A percentile compares a stretch with the other conserved stretches of the same genome.
Evolutionary conservation across 1,284 basidiomycete species (phyloP).

Genomic region (Amylostereum areolatum): DNA sequence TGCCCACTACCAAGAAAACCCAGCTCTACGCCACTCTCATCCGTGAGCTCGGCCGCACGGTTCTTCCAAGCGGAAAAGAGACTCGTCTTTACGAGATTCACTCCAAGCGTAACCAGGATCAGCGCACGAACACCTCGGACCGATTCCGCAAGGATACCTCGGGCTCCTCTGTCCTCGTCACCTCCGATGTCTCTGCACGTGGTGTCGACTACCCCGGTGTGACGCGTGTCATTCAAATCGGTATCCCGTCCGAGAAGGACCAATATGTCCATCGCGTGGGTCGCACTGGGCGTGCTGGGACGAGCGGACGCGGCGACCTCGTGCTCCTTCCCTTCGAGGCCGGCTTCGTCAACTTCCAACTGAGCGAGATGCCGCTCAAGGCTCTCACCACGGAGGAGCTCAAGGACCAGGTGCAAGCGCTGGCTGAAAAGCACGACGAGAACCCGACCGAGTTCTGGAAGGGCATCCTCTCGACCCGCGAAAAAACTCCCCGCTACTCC

Average conservation of each 20-base stretch:
- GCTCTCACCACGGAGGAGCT: constrained; percentile 49
- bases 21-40: constrained; percentile 70
- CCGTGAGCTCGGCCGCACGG: constrained; percentile 35
- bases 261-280: constrained; percentile 93
- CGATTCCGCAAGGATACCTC: constrained; percentile 60
- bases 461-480: background rate
- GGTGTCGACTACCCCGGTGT: constrained; percentile 90
- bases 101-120: constrained; percentile 67
- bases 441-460: constrained; percentile 28
- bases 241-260: constrained; percentile 66
- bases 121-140: constrained; percentile 62
- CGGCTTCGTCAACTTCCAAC: constrained; percentile 61
- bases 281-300: constrained; percentile 79
- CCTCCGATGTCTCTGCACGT: constrained; percentile 87
- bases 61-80: constrained; percentile 42
- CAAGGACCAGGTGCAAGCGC: constrained; percentile 39
- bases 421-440: constrained; percentile 48
- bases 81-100: constrained; percentile 82
- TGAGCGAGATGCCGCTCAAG: constrained; percentile 71
- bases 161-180: constrained; percentile 70
- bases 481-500: background rate
- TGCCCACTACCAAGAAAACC: constrained; percentile 86
- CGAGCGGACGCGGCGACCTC: constrained; percentile 80
- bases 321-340: constrained; percentile 83
- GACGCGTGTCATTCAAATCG: constrained; percentile 91